Base-by-base conservation (phyloP, 495 filamentous ascomycete species). In the Pyronema omphalodes region DNA sequence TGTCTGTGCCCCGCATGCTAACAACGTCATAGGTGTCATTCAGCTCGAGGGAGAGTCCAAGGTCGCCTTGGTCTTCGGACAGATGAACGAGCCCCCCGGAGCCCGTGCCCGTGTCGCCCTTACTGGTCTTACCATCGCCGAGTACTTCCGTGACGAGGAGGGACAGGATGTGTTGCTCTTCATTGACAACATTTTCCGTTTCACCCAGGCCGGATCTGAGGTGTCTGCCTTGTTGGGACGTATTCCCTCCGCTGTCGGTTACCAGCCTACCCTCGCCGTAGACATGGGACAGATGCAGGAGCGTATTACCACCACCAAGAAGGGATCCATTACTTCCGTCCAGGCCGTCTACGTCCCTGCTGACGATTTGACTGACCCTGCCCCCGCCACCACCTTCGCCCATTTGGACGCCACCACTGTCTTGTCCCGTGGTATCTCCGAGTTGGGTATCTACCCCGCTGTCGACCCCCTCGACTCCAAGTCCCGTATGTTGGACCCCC, bases 211-310 rank as follows among this genome's bases (percentile, higher is more conserved):
- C 71, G 91, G 91, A 86, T 96, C 91, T 68, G 91, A 98, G 76
- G 91, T 98, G 81, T 96, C 93, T 76, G 91, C 91, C 68, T 79
- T 98, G 70, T 81, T 98, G 53, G 91, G 91, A 78, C 91, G 91
- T 88, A 98, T 98, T 69, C 91, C 91, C 71, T 98, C 91, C 78
- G 91, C 91, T 69, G 91, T 98, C 83, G 91, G 91, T 82, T 98
- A 98, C 78, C 91, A 98, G 74, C 91, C 91, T 68, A 98, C 91
- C 59, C 86, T 98, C 66, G 93, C 91, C 77, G 87, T 98, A 71
- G 91, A 98, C 77, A 98, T 98, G 91, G 91, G 91, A 86, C 74
- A 76, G 68, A 98, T 98, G 91, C 91, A 98, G 75, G 91, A 98
- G 73, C 93, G 91, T 81, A 98, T 98, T 69, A 98, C 91, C 70